Conservation (phyloP, 164 flowering plant genomes). For the Piper longum region DNA sequence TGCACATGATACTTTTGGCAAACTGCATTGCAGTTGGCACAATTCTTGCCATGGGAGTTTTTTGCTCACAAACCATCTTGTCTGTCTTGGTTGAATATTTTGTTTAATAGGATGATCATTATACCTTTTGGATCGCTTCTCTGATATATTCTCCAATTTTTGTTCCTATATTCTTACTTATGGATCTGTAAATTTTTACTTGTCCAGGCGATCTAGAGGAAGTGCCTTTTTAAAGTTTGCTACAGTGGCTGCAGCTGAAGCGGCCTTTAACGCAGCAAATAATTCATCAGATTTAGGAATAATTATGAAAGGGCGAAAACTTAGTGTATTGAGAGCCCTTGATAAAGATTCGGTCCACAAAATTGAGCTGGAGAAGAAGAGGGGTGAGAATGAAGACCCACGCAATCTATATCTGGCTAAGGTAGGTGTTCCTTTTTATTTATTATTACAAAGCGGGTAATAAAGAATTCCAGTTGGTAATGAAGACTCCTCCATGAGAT, state of each 20-base stretch:
- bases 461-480: background rate
- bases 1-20: background rate
- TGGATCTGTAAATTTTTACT: background rate
- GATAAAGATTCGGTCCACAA: constrained; percentile 74
- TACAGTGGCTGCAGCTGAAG: constrained; percentile 43
- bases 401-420: constrained; percentile 86
- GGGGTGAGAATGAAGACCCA: constrained; percentile 44
- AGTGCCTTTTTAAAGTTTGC: constrained; percentile 86
- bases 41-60: too few species aligned
- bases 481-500: background rate
- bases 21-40: background rate
- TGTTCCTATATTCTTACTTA: background rate
- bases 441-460: background rate
- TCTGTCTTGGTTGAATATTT: too few species aligned
- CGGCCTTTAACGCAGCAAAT: constrained; percentile 61
- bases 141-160: background rate
- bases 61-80: too few species aligned
- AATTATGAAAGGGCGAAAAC: constrained; percentile 57
- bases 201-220: constrained; percentile 76
- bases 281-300: constrained; percentile 51
- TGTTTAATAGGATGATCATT: too few species aligned
- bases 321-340: constrained; percentile 72
- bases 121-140: background rate
- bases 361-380: constrained; percentile 50
- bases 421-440: constrained; percentile 18